phyloP scores from a whole-genome alignment of 306 rosid species.

The Fragaria ananassa region DNA sequence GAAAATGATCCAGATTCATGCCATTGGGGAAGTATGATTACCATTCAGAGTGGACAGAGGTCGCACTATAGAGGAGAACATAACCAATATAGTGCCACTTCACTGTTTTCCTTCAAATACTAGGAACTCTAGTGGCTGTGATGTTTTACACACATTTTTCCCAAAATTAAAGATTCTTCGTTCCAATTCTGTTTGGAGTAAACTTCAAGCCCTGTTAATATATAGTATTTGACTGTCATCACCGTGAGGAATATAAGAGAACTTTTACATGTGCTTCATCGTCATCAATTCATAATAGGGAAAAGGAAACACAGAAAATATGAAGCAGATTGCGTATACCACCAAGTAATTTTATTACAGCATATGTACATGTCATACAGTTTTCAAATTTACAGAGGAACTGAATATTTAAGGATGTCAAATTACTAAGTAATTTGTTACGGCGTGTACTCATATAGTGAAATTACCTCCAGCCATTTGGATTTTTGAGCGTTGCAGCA shows the following conservation, averaged over 20 bases:
- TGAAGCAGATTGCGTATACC: neutral
- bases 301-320: neutral
- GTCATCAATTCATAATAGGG: neutral
- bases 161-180: neutral
- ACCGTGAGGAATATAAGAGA: neutral
- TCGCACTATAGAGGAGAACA: too few species aligned
- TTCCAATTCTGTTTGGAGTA: neutral
- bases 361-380: neutral
- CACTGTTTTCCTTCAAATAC: neutral
- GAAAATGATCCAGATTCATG: too few species aligned
- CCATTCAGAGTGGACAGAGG: too few species aligned
- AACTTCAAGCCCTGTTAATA: neutral
- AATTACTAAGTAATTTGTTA: neutral
- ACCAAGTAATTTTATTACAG: neutral
- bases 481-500: neutral
- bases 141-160: neutral
- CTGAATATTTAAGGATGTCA: neutral
- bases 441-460: neutral
- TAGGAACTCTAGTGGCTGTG: neutral
- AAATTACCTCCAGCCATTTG: neutral
- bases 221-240: neutral
- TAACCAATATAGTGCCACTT: neutral
- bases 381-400: neutral
- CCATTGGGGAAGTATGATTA: too few species aligned
- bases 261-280: neutral